Conservation (phyloP, 2,329 filamentous ascomycete genomes). For the Ambrosiella beaveri region DNA sequence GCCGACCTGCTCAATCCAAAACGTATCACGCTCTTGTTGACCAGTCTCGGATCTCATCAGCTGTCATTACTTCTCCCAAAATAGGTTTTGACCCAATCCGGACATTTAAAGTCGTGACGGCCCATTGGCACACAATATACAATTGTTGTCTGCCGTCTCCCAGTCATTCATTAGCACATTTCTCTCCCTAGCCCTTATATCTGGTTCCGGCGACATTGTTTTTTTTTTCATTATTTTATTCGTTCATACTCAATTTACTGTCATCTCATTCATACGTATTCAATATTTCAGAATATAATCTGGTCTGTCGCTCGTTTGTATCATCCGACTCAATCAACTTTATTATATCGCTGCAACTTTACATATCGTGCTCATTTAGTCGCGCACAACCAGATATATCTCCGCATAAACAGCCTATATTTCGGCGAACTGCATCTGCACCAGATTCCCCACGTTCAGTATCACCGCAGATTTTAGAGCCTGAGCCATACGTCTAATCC, state of each 20-base stretch:
- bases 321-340: neutral
- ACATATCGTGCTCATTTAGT: neutral
- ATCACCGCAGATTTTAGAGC: neutral
- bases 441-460: neutral
- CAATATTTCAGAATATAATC: neutral
- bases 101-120: neutral
- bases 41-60: neutral
- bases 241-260: neutral
- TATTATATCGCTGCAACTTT: neutral
- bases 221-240: neutral
- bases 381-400: too few species aligned
- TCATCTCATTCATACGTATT: neutral
- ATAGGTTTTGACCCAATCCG: too few species aligned
- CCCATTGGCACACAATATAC: neutral
- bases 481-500: neutral
- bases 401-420: neutral
- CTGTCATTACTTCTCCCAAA: too few species aligned
- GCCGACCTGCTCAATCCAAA: too few species aligned
- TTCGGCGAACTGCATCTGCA: neutral
- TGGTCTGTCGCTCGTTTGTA: conserved; percentile 5
- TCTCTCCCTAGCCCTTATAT: neutral
- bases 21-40: neutral
- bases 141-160: neutral
- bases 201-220: neutral
- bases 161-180: neutral